Base-by-base conservation (phyloP, 2,329 filamentous ascomycete genomes). In the Cadophora sp. region DNA sequence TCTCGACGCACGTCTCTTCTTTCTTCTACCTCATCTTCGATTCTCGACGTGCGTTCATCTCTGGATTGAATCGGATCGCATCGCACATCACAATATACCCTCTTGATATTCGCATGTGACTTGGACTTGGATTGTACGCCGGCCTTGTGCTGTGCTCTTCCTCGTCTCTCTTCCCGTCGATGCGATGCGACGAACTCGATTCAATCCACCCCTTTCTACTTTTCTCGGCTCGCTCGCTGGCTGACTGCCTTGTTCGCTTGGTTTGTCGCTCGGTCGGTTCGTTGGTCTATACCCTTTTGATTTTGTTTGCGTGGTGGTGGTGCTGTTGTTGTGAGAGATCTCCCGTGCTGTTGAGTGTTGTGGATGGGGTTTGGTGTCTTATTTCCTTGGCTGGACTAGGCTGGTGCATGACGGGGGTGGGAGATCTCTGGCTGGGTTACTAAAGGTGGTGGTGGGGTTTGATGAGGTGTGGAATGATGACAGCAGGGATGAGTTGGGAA, bases 111-210 rank as follows among this genome's bases (percentile, higher is more conserved):
- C 14, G 6, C 1, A 43, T 11, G 40, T 12, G 5, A 6, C 16
- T 43, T 43, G 40, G 2, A 70, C 60, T 24, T 62, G 31, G 55
- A 59, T 40, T 34, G 55, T 59, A 59, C 55, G 55, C 55, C 55
- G 55, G 55, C 55, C 53, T 59, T 65, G 66, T 50, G 12, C 67
- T 71, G 4, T 70, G 71, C 60, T 72, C 72, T 64, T 65, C 26
- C 27, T 66, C 37, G 31, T 63, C 53, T 29, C 16, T 22, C 11
- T 19, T 58, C 46, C 5, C 24, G 34, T 61, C 40, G 22, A 61
- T 46, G 22, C n/a, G 14, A 29, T 27, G 11, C 24, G 40, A 48
- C 22, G 6, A 12, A n/a, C 34, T 37, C 12, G 55, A 24, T 48
- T 31, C 40, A 19, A 27, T 48, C 14, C 59, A n/a, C 22, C 19